Percentiles rank a stretch among this genome's conserved stretches.
phyloP scores from a whole-genome alignment of 768 basidiomycete species.

The Psilocybe subaeruginosa region DNA sequence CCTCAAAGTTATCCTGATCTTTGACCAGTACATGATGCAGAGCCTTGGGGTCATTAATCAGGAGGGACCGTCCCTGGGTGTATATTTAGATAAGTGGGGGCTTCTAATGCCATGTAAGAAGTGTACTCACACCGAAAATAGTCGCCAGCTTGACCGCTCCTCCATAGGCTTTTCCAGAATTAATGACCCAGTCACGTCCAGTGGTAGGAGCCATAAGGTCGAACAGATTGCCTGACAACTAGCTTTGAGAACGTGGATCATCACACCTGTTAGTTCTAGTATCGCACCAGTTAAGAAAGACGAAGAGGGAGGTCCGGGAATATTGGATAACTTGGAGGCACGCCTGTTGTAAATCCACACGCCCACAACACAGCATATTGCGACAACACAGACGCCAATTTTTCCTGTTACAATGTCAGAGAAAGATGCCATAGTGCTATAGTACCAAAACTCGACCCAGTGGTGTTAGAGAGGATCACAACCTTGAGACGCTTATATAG shows the following conservation, averaged over 20 bases:
- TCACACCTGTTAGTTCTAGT: not conserved
- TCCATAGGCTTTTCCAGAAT: not conserved
- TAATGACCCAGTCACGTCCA: not conserved
- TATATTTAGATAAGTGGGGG: not conserved
- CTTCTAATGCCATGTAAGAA: not conserved
- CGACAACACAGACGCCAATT: not conserved
- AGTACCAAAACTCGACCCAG: not conserved
- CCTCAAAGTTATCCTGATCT: not conserved
- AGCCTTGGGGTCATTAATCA: not conserved
- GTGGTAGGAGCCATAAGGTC: not conserved
- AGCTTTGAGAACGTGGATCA: no score
- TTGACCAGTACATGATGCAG: not conserved
- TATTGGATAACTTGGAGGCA: not conserved
- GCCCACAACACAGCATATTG: not conserved
- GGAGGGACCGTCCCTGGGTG: not conserved
- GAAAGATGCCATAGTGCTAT: not conserved
- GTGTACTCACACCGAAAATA: not conserved
- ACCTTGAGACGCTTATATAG: no score
- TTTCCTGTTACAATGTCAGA: not conserved
- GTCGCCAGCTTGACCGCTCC: not conserved
- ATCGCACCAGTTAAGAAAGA: not conserved
- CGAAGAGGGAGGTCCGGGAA: not conserved
- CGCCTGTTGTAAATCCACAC: not conserved
- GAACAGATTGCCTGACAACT: not conserved
- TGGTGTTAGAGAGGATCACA: no score